Percentiles rank a stretch among this genome's conserved stretches.
Evolutionary conservation across 306 rosid species (phyloP).

Genomic region (Lathyrus aphaca): DNA sequence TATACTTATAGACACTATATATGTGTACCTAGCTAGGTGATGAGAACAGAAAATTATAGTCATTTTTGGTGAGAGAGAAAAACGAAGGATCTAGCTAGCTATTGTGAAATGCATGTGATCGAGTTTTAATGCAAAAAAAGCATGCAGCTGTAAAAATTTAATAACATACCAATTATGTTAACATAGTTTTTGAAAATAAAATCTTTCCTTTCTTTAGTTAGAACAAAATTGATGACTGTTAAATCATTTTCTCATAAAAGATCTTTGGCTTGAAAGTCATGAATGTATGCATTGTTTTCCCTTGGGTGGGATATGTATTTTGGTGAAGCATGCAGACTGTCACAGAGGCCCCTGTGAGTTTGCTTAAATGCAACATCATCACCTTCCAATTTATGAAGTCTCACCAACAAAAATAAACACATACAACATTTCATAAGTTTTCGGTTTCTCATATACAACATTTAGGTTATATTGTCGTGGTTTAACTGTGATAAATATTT

Average conservation of each 20-base stretch:
- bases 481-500: too few relatives aligned
- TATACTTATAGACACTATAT: background rate
- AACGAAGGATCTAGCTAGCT: conserved; percentile 25
- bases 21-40: background rate
- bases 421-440: too few relatives aligned
- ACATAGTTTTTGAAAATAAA: conserved; percentile 30
- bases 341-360: conserved; percentile 14
- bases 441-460: too few relatives aligned
- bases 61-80: conserved; percentile 13
- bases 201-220: conserved; percentile 31
- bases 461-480: too few relatives aligned
- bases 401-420: background rate
- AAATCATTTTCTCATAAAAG: conserved; percentile 44
- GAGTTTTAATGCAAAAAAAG: conserved; percentile 34
- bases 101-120: background rate
- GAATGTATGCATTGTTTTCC: conserved; percentile 16
- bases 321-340: conserved; percentile 35
- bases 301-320: conserved; percentile 16
- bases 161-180: conserved; percentile 33
- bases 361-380: conserved; percentile 38
- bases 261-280: conserved; percentile 10
- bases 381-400: conserved; percentile 36
- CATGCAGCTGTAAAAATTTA: conserved; percentile 37
- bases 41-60: background rate
- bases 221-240: conserved; percentile 14